Base-by-base conservation (phyloP, 768 basidiomycete species). In the Leccinum uliginosum region DNA sequence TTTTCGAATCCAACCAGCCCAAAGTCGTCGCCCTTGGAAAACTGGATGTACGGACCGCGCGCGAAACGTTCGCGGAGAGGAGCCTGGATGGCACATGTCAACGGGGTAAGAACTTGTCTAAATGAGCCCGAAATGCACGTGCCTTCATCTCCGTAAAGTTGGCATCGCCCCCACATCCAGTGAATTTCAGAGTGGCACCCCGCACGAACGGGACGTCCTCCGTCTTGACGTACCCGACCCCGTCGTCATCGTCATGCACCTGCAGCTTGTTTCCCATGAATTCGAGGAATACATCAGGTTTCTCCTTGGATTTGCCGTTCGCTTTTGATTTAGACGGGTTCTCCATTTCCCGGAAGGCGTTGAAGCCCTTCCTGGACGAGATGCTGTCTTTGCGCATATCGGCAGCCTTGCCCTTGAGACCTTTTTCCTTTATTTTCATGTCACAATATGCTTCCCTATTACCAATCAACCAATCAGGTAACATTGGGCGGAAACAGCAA, bases 371-470 rank as follows among this genome's bases (percentile, higher is more conserved):
- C 19, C 73, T 73, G 40, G 75, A 75, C 5, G 79, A 73, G 51
- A 86, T 80, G 47, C 69, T 68, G 44, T 86, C 83, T 58, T 80
- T 81, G 60, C 84, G 81, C 60, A 81, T 73, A 45, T 76, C 75
- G 14, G 87, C 87, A 15, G 83, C 80, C 63, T 84, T 89, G 26
- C 88, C 89, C 1, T 80, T 84, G 46, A 97, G 80, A 10, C 92
- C 93, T 73, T 97, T 94, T 74, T 96, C 91, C 71, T 91, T 87
- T 72, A 94, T 89, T 75, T 97, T 98, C 93, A 94, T 94, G 62
- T 92, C 85, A 64, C 93, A 93, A 71, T 97, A 97, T 8, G 78
- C 89, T 61, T 85, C 86, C 67, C 91, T 93, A 59, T 29, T 3
- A 11, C n/a, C 23, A 7, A 32, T 3, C 46, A 15, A 57, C 50